phyloP scores from a whole-genome alignment of 257 asterid species.

The Jasminum sambac region DNA sequence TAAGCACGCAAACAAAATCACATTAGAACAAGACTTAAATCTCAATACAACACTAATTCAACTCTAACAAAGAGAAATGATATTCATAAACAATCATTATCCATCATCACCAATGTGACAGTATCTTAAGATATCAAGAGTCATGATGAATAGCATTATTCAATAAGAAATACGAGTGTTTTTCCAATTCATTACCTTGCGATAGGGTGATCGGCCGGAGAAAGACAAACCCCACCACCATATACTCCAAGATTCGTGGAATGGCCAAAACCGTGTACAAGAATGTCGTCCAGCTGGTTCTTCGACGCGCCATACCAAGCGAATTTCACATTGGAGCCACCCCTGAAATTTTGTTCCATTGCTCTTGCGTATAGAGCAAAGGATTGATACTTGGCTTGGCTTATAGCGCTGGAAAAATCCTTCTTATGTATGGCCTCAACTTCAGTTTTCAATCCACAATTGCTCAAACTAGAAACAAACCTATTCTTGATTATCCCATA shows the following conservation, averaged over 20 bases:
- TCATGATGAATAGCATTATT: no score
- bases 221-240: slow-evolving; percentile 40
- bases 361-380: slow-evolving; percentile 44
- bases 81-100: no score
- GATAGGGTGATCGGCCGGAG: slow-evolving; percentile 40
- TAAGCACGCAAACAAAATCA: not conserved
- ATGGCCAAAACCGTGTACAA: slow-evolving; percentile 43
- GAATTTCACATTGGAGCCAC: slow-evolving; percentile 48
- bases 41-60: slow-evolving; percentile 1
- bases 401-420: slow-evolving; percentile 26
- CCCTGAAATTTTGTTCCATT: slow-evolving; percentile 39
- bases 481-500: slow-evolving; percentile 30
- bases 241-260: slow-evolving; percentile 17
- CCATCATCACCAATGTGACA: no score
- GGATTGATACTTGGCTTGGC: slow-evolving; percentile 34
- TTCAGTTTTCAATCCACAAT: slow-evolving; percentile 23
- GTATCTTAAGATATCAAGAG: no score
- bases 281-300: slow-evolving; percentile 32
- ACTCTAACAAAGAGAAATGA: no score
- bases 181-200: slow-evolving; percentile 36
- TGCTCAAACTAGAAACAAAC: slow-evolving; percentile 34
- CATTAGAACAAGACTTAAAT: not conserved
- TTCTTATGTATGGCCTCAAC: slow-evolving; percentile 38
- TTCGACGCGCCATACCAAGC: slow-evolving; percentile 60
- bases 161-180: not conserved